These are phyloP conservation scores for Malus hybrid DNA, from an alignment of 331 rosid species.

Conservation along the genomic window DNA sequence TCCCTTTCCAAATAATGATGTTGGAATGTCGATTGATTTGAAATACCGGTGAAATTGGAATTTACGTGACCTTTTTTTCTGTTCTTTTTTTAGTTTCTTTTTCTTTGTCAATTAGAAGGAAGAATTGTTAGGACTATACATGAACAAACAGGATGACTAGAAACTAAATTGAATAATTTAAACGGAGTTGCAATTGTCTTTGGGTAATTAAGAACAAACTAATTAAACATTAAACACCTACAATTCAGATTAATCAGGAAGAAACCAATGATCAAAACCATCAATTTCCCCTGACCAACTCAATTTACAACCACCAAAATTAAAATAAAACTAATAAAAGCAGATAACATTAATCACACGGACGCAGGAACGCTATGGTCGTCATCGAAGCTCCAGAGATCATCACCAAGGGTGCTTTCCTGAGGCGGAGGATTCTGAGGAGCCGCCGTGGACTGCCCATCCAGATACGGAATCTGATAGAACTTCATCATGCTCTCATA, in stretches of 20 bases:
- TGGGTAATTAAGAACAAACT: not conserved
- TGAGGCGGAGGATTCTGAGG: slow-evolving; percentile 28
- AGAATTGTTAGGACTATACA: too few relatives aligned
- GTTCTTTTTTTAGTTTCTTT: too few relatives aligned
- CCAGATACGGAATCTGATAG: slow-evolving; percentile 77
- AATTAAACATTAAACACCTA: too few relatives aligned
- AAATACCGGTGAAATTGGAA: not conserved
- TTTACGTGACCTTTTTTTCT: not conserved
- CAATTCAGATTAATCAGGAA: not conserved
- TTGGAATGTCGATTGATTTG: too few relatives aligned
- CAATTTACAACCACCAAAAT: not conserved
- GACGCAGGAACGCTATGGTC: slow-evolving; percentile 2
- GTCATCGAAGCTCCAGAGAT: slow-evolving; percentile 80
- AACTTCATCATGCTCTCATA: slow-evolving; percentile 77
- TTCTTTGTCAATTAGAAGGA: not conserved
- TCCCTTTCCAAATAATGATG: too few relatives aligned
- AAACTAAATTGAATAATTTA: not conserved
- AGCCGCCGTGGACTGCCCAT: slow-evolving; percentile 51
- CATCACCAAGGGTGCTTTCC: slow-evolving; percentile 54
- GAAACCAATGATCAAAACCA: slow-evolving; percentile 3
- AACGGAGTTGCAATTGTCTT: not conserved
- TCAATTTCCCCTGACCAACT: not conserved
- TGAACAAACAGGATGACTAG: not conserved
- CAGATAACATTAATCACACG: not conserved
- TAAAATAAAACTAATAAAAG: not conserved